Base-by-base conservation (phyloP, 192 early-diverging fungal genomes). In the Coemansia sp. region DNA sequence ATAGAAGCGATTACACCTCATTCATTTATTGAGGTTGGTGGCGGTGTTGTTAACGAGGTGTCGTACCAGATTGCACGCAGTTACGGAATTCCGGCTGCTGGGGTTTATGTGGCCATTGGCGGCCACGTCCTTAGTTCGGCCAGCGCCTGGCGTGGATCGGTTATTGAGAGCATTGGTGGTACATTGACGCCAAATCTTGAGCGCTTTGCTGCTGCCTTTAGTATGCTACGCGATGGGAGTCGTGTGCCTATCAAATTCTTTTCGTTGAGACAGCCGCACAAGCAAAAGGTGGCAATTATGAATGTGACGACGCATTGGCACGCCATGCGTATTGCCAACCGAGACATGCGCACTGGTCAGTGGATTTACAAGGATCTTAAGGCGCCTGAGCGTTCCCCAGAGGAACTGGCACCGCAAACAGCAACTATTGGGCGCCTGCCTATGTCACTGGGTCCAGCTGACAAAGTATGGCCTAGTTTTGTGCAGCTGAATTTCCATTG, bases 271-370 rank as follows among this genome's bases (percentile, higher is more conserved):
- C 90, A 93, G 61, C 87, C 92, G 7, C 88, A 95, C 78, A 89
- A 89, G 29, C 88, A 90, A 58, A 87, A 86, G 51, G 85, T 98
- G 14, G 86, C 87, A 69, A 89, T 98, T 53, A 92, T 95, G 82
- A 88, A 85, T 60, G 88, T 94, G 7, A 89, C 94, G 68, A 83
- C 92, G 60, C 94, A 94, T 70, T 98, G 94, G 94, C 85, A 88
- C 66, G 84, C 82, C 46, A 93, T 93, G 75, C 79, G 91, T 61
- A 56, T 95, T 65, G 90, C 92, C 21, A 69, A 80, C 4, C 86
- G 95, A 64, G 91, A 94, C 80, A 85, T 89, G 71, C 61, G 22
- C 14, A 92, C 91, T 19, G 95, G 95, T 5, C 71, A 86, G 9
- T 98, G 95, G 95, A 82, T 86, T 32, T 94, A 87, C 81, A 75